Conservation (phyloP, 2,329 filamentous ascomycete species). For the Fusarium newnesense region DNA sequence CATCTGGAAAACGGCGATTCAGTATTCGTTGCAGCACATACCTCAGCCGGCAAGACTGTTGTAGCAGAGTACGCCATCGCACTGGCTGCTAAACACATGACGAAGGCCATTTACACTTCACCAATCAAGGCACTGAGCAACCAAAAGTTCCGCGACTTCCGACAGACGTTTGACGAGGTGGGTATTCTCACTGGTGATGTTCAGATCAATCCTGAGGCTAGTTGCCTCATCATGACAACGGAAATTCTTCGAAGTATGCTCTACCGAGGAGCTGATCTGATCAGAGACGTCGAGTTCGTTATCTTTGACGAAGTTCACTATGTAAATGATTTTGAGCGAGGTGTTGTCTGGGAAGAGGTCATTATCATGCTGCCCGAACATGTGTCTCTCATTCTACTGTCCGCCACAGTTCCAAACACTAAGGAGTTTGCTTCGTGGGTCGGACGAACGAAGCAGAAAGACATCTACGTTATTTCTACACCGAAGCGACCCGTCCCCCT, state of each 20-base stretch:
- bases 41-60: conserved; percentile 96
- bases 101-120: conserved; percentile 98
- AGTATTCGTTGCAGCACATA: conserved; percentile 97
- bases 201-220: conserved; percentile 96
- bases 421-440: conserved; percentile 99
- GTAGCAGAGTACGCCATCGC: conserved; percentile 98
- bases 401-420: conserved; percentile 96
- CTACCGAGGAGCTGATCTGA: conserved; percentile 93
- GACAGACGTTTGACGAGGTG: conserved; percentile 90
- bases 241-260: conserved; percentile 99
- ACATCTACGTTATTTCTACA: conserved; percentile 99
- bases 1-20: conserved; percentile 97
- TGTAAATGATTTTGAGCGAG: conserved; percentile 94
- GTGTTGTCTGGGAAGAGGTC: conserved; percentile 99
- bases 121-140: conserved; percentile 99
- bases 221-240: conserved; percentile 99
- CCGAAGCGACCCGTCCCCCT: conserved; percentile 93
- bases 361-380: conserved; percentile 99
- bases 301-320: conserved; percentile 99
- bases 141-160: conserved; percentile 97
- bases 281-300: conserved; percentile 97
- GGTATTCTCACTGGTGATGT: conserved; percentile 97
- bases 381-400: conserved; percentile 93
- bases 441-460: conserved; percentile 95
- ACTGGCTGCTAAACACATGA: conserved; percentile 97